Evolutionary conservation across 2,329 filamentous ascomycete genomes (phyloP), one percentile per base, ranked within the genome.

Genomic region (Zymoseptoria pseudotritici): DNA sequence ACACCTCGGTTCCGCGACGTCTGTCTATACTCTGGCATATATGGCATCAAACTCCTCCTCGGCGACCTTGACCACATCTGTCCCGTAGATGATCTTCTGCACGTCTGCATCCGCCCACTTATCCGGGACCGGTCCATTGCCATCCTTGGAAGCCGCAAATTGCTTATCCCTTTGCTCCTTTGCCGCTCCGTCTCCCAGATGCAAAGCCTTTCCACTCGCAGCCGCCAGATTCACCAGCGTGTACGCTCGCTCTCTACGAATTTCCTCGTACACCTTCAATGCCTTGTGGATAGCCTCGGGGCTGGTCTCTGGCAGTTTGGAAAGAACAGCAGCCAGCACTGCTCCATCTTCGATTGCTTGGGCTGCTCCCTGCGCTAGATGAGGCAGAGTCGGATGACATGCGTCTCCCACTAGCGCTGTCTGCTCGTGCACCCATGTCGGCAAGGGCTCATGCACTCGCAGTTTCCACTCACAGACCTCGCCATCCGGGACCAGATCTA

Each of bases 401-500:
- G 83, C 81, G 67, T 86, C 83, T 20, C 83, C 83, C 0, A 85
- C 75, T 3, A 86, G 74, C 2, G 81, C 82, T 1, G 78, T 74
- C 10, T 73, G 76, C 10, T 79, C 79, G 46, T 82, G 74, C 0
- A 84, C 76, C 86, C 86, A 89, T 4, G 82, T 85, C 0, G 81
- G 80, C 4, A 89, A 72, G 0, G 84, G 84, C 46, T 82, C 79
- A 67, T 87, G 84, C 4, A 84, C 81, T 24, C 83, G 76, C 52
- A 89, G 74, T 64, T 84, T 85, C 83, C 86, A 89, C 70, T 88
- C 85, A 64, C 84, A 83, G 4, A 88, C 80, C 63, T 85, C 83
- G n/a, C 84, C 84, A 53, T 84, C 81, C 0, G 83, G 83, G 0
- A 86, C 84, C 17, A 84, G 75, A 61, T 84, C 76, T 13, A 88